These are phyloP conservation scores for Diaporthe ilicicola DNA, from an alignment of 2,329 filamentous ascomycete species.

Conservation along the genomic window DNA sequence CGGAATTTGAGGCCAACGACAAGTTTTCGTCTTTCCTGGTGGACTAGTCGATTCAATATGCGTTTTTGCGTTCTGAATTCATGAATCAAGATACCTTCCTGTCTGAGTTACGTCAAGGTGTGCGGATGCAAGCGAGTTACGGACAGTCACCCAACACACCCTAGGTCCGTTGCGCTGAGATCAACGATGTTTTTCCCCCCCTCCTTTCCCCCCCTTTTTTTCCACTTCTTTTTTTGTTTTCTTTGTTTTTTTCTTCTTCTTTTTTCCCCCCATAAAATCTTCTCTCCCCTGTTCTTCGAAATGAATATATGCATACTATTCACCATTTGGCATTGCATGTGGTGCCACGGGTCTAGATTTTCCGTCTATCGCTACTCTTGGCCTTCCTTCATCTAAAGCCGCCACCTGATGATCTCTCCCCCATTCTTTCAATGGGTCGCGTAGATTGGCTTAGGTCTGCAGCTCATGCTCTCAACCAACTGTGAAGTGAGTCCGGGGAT, in stretches of 20 bases:
- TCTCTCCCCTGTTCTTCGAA: background rate
- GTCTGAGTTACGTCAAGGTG: background rate
- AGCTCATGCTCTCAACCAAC: background rate
- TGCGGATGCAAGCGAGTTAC: background rate
- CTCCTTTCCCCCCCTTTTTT: no score
- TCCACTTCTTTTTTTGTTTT: no score
- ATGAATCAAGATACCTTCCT: background rate
- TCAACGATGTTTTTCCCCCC: background rate
- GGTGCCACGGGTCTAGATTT: background rate
- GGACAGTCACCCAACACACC: background rate
- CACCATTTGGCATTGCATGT: background rate
- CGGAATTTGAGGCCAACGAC: constrained; percentile 21
- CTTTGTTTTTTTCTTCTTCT: no score
- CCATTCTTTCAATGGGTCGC: background rate
- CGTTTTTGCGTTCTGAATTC: background rate
- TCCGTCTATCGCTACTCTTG: background rate
- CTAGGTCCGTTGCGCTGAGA: background rate
- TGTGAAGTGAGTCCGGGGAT: background rate
- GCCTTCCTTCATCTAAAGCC: background rate
- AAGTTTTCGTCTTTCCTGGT: constrained; percentile 15
- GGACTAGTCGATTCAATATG: background rate
- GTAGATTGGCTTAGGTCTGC: background rate
- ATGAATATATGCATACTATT: no score
- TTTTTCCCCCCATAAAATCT: no score
- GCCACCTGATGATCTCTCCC: background rate